Conservation (phyloP, 2,329 filamentous ascomycete species). For the Erysiphe neolycopersici region DNA sequence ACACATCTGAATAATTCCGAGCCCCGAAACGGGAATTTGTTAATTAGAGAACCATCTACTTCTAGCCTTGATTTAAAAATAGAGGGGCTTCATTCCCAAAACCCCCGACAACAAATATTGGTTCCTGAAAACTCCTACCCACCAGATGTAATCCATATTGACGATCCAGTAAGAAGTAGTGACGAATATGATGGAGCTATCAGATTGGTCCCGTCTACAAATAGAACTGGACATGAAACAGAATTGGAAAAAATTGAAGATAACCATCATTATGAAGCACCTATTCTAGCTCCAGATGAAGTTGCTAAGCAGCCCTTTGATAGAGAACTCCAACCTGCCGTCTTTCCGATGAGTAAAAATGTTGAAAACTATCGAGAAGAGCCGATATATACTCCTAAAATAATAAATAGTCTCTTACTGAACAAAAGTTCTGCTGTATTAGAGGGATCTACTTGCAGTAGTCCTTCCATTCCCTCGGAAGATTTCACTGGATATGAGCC, state of each 20-base stretch:
- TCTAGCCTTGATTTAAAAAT: conserved; percentile 1
- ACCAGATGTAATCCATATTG: conserved; percentile 43
- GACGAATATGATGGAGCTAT: conserved; percentile 18
- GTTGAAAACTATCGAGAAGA: conserved; percentile 19
- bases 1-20: conserved; percentile 19
- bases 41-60: conserved; percentile 22
- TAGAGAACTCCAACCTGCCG: conserved; percentile 49
- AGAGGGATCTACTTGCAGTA: conserved; percentile 20
- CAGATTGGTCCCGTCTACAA: conserved; percentile 18
- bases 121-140: conserved; percentile 11
- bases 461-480: conserved; percentile 40
- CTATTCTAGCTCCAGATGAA: conserved; percentile 77
- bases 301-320: conserved; percentile 44
- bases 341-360: conserved; percentile 41
- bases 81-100: background rate
- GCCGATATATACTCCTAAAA: conserved; percentile 26
- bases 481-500: conserved; percentile 90
- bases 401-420: conserved; percentile 26
- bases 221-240: conserved; percentile 21
- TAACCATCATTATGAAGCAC: conserved; percentile 38
- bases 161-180: conserved; percentile 28
- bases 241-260: conserved; percentile 23
- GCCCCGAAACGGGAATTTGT: conserved; percentile 15
- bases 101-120: conserved; percentile 4
- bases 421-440: conserved; percentile 30